Evolutionary conservation across 805 yeast genomes (phyloP), one percentile per base, ranked within the genome.

Genomic region (Zygotorulaspora florentina): DNA sequence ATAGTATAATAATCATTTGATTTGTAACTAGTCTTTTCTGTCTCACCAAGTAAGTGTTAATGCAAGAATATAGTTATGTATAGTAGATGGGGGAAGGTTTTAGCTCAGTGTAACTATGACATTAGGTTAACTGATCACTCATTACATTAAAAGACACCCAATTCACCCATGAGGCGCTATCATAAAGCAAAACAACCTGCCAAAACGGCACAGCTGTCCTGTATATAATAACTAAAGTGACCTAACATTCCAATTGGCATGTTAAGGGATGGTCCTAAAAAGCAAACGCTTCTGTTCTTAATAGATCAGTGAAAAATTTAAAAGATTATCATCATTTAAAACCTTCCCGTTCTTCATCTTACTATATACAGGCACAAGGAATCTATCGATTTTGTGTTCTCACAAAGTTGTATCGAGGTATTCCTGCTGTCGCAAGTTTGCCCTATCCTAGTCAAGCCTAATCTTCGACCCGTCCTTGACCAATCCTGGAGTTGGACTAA

Each of bases 81-180:
- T 20, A 20, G 41, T 38, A 30, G 27, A 33, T n/a, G 25, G 30
- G 35, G 44, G 42, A 35, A 31, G 27, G 18, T 29, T 27, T 37
- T 25, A 43, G 43, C 54, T 83, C 90, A 83, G 90, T 83, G 90
- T 84, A 84, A 84, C 90, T 84, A 84, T 84, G 90, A 84, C 90
- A 45, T 48, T 43, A 43, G 52, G 50, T 43, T 75, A 72, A 73
- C 52, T 65, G 66, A 62, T 72, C 82, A 77, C 84, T 72, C 73
- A 69, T 76, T 75, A 78, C 79, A 72, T 73, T 79, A 80, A 73
- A 71, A 67, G 65, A 65, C 71, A 66, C 51, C 54, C 57, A 50
- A 36, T 31, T 43, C 46, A 42, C 52, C 41, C 43, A 33, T 17
- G 23, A 20, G 29, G 35, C 45, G 39, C 42, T 31, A 40, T 27